These are phyloP conservation scores for Poterioochromonas sp. DNA, from an alignment of 352 stramenopile species.

Conservation along the genomic window DNA sequence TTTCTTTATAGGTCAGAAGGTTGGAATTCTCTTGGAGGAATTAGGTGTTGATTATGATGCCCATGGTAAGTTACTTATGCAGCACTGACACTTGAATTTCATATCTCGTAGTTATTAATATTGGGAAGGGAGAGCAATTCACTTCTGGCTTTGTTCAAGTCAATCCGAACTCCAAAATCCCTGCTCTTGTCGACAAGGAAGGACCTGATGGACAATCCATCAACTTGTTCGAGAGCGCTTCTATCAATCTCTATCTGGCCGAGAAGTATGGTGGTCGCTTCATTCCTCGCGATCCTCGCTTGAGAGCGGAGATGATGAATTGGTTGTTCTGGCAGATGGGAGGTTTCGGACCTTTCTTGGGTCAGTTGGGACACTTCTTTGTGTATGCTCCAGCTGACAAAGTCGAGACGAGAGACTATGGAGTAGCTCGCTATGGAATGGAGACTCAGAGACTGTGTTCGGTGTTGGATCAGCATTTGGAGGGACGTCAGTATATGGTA, in stretches of 20 bases:
- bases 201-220: constrained; percentile 43
- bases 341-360: constrained; percentile 36
- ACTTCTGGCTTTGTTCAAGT: constrained; percentile 56
- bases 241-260: constrained; percentile 61
- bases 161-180: constrained; percentile 71
- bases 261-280: constrained; percentile 49
- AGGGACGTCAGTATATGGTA: constrained; percentile 38
- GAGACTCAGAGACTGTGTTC: constrained; percentile 41
- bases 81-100: too few species aligned
- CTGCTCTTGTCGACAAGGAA: constrained; percentile 51
- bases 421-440: constrained; percentile 42
- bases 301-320: constrained; percentile 41
- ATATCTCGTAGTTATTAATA: not conserved
- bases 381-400: constrained; percentile 41
- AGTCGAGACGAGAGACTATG: constrained; percentile 28
- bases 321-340: constrained; percentile 47
- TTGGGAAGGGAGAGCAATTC: constrained; percentile 52
- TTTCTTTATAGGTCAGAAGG: constrained; percentile 54
- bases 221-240: constrained; percentile 56
- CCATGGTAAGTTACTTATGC: constrained; percentile 46
- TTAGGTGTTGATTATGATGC: constrained; percentile 62
- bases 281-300: not conserved
- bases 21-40: constrained; percentile 63
- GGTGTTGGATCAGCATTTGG: constrained; percentile 43
- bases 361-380: constrained; percentile 44